Percentiles rank a stretch among this genome's conserved stretches.
Conservation (phyloP, 257 asterid genomes). For the Penstemon barbatus region DNA sequence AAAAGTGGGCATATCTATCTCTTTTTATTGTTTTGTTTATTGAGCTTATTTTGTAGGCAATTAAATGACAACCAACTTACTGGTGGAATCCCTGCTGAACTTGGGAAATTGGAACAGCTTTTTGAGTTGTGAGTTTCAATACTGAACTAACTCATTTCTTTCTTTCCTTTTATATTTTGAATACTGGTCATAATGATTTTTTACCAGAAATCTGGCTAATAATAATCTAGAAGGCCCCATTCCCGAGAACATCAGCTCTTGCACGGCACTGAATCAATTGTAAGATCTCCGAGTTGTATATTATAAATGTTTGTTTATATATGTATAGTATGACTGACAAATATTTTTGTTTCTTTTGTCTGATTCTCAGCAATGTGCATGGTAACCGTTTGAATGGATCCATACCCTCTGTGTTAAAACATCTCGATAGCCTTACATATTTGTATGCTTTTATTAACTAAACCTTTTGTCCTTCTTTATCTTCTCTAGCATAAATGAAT, state of each 20-base stretch:
- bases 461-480: not conserved
- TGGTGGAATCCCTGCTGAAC: conserved; percentile 87
- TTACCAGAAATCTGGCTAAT: conserved; percentile 75
- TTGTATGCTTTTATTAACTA: conserved; percentile 49
- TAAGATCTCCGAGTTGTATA: conserved; percentile 33
- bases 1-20: not conserved
- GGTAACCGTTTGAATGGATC: conserved; percentile 81
- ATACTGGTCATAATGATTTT: conserved; percentile 1
- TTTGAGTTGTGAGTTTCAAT: conserved; percentile 75
- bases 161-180: not conserved
- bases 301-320: not conserved
- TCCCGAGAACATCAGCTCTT: conserved; percentile 90
- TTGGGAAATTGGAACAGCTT: conserved; percentile 83
- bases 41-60: conserved; percentile 58
- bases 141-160: not conserved
- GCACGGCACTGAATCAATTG: conserved; percentile 93
- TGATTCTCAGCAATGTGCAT: conserved; percentile 70
- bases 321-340: not conserved
- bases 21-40: conserved; percentile 15
- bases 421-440: conserved; percentile 88
- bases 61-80: conserved; percentile 72
- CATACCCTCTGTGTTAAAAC: conserved; percentile 78
- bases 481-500: conserved; percentile 8
- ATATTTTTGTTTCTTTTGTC: not conserved
- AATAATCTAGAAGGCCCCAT: conserved; percentile 87